phyloP scores from a whole-genome alignment of 768 basidiomycete species.

The Leccinum ochraceum region DNA sequence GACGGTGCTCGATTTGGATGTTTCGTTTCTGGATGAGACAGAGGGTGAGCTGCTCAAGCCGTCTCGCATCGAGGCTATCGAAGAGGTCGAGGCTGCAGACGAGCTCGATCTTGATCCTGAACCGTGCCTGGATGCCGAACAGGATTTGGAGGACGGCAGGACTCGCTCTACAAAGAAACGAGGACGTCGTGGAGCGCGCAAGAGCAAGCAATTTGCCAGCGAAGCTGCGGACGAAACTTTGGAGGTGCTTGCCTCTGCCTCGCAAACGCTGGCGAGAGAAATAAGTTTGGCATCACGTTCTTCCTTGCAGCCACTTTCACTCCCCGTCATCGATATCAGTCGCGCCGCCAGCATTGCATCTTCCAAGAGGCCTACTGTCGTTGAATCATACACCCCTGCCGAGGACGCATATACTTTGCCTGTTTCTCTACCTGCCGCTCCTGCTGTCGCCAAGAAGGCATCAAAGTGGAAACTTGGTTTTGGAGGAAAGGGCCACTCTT shows the following conservation, averaged over 20 bases:
- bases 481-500: conserved; percentile 66
- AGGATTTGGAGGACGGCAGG: conserved; percentile 36
- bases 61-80: conserved; percentile 33
- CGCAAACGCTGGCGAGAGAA: conserved; percentile 82
- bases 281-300: conserved; percentile 67
- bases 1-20: conserved; percentile 54
- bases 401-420: conserved; percentile 24
- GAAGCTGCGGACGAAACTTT: conserved; percentile 54
- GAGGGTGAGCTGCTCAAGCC: conserved; percentile 35
- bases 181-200: conserved; percentile 82
- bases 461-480: conserved; percentile 53
- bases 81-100: conserved; percentile 40
- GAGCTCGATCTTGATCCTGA: conserved; percentile 30
- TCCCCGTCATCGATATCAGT: conserved; percentile 25
- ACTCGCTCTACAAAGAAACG: conserved; percentile 73
- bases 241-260: conserved; percentile 73
- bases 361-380: conserved; percentile 44
- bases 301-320: conserved; percentile 38
- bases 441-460: conserved; percentile 65
- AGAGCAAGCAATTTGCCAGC: conserved; percentile 51
- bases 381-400: conserved; percentile 22
- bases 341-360: conserved; percentile 25
- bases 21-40: conserved; percentile 40
- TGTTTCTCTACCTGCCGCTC: conserved; percentile 29
- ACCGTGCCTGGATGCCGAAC: conserved; percentile 21